Evolutionary conservation across 1,284 basidiomycete genomes (phyloP).

Genomic region (Grifola frondosa): DNA sequence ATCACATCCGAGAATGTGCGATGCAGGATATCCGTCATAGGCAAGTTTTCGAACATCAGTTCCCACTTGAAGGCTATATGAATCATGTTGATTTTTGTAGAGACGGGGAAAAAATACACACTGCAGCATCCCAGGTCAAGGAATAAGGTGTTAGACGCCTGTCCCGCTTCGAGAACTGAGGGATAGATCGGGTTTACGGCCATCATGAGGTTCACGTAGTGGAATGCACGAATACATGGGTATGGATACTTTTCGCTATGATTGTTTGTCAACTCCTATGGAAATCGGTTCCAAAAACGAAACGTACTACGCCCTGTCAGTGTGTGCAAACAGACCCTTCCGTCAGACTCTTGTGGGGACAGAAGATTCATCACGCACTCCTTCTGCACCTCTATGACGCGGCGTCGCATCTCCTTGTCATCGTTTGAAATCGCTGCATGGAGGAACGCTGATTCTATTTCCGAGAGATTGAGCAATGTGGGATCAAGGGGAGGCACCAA

Average conservation of each 20-base stretch:
- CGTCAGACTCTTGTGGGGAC: no score
- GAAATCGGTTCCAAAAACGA: background rate
- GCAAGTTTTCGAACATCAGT: slow-evolving; percentile 36
- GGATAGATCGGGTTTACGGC: slow-evolving; percentile 27
- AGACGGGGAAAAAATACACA: slow-evolving; percentile 17
- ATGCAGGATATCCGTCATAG: slow-evolving; percentile 32
- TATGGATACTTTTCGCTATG: slow-evolving; percentile 37
- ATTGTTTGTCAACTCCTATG: no score
- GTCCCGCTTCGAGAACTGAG: slow-evolving; percentile 27
- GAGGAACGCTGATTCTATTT: slow-evolving; percentile 27
- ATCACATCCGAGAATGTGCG: slow-evolving; percentile 32
- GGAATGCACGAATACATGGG: slow-evolving; percentile 36
- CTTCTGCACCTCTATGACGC: slow-evolving; percentile 30
- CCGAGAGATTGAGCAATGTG: slow-evolving; percentile 21
- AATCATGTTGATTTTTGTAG: background rate
- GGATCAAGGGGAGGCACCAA: slow-evolving; percentile 28
- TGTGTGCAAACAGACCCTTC: no score
- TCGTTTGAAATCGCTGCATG: slow-evolving; percentile 23
- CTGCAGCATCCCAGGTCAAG: slow-evolving; percentile 39
- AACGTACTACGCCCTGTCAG: slow-evolving; percentile 24
- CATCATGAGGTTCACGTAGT: slow-evolving; percentile 34
- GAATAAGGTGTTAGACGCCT: slow-evolving; percentile 23
- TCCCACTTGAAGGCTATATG: slow-evolving; percentile 27
- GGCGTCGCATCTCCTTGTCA: slow-evolving; percentile 20
- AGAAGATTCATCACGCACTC: slow-evolving; percentile 20